These are phyloP conservation scores for Podaxis carcinomalis DNA, from an alignment of 768 basidiomycete genomes.

Conservation along the genomic window DNA sequence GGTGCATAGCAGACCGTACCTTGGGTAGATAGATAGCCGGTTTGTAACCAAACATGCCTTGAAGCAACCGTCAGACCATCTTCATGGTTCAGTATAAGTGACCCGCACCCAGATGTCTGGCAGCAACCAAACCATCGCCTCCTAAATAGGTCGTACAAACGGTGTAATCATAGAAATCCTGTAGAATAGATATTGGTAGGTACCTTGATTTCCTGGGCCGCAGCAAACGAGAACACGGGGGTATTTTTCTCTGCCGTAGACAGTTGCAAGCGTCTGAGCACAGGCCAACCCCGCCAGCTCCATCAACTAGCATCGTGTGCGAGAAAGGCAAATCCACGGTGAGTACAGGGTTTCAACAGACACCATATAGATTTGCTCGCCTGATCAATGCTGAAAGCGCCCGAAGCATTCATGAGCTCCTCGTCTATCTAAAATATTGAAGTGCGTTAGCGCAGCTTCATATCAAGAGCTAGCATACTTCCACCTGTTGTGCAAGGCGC, in stretches of 20 bases:
- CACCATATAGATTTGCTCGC: conserved; percentile 27
- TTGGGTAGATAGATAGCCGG: conserved; percentile 94
- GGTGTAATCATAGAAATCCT: too few relatives aligned
- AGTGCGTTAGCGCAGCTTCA: not conserved
- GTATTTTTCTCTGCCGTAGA: conserved; percentile 65
- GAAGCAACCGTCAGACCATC: not conserved
- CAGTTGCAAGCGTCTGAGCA: conserved; percentile 80
- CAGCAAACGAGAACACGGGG: conserved; percentile 89
- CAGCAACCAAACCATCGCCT: conserved; percentile 95
- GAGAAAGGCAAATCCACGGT: not conserved
- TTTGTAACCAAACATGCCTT: conserved; percentile 89
- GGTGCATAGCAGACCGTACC: conserved; percentile 32
- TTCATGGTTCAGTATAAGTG: not conserved
- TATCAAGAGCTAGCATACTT: not conserved
- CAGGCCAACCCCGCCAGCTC: conserved; percentile 94
- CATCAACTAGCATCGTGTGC: conserved; percentile 61
- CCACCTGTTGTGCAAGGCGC: conserved; percentile 72
- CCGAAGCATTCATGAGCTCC: conserved; percentile 84
- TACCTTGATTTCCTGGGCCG: conserved; percentile 94
- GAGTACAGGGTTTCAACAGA: not conserved
- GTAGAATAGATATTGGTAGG: not conserved
- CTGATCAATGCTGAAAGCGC: conserved; percentile 95
- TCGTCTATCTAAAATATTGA: conserved; percentile 72
- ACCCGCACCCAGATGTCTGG: conserved; percentile 79
- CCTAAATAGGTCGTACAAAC: conserved; percentile 29